phyloP scores from a whole-genome alignment of 768 basidiomycete genomes.

The Boletus rubropictus region DNA sequence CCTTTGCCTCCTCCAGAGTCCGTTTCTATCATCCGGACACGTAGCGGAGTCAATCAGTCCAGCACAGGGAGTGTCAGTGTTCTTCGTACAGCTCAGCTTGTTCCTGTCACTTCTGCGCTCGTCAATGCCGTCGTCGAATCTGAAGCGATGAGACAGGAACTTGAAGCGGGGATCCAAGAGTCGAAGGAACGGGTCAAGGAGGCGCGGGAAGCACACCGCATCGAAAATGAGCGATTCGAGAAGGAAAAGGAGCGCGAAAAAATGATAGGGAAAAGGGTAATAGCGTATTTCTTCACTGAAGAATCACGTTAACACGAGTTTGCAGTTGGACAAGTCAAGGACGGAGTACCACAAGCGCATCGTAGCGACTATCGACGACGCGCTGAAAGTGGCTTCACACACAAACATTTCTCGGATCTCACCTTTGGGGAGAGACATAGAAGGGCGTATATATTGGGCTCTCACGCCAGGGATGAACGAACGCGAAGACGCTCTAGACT shows the following conservation, averaged over 20 bases:
- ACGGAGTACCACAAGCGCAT: slow-evolving; percentile 46
- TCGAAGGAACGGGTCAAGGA: slow-evolving; percentile 49
- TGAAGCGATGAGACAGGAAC: slow-evolving; percentile 46
- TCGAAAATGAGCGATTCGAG: slow-evolving; percentile 29
- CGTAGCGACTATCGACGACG: slow-evolving; percentile 48
- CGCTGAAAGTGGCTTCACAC: slow-evolving; percentile 43
- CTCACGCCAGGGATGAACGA: slow-evolving; percentile 56
- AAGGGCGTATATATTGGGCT: slow-evolving; percentile 64
- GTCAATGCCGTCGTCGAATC: slow-evolving; percentile 47
- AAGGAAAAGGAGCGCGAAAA: slow-evolving; percentile 47
- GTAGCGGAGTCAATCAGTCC: slow-evolving; percentile 35
- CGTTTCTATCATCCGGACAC: slow-evolving; percentile 39
- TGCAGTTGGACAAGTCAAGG: slow-evolving; percentile 39
- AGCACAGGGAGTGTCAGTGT: slow-evolving; percentile 30
- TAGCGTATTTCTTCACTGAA: neutral
- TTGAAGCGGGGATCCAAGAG: slow-evolving; percentile 54
- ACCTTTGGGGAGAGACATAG: slow-evolving; percentile 62
- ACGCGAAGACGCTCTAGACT: slow-evolving; percentile 41
- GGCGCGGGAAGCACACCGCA: slow-evolving; percentile 42
- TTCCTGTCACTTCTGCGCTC: slow-evolving; percentile 61
- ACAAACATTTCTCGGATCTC: slow-evolving; percentile 49
- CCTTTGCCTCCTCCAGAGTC: slow-evolving; percentile 51
- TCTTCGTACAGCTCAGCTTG: slow-evolving; percentile 50
- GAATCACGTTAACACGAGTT: slow-evolving; percentile 1
- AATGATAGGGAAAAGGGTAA: slow-evolving; percentile 35